Percentiles rank a stretch among this genome's conserved stretches.
Conservation (phyloP, 1,284 basidiomycete genomes). For the Phenoliferia sp. region DNA sequence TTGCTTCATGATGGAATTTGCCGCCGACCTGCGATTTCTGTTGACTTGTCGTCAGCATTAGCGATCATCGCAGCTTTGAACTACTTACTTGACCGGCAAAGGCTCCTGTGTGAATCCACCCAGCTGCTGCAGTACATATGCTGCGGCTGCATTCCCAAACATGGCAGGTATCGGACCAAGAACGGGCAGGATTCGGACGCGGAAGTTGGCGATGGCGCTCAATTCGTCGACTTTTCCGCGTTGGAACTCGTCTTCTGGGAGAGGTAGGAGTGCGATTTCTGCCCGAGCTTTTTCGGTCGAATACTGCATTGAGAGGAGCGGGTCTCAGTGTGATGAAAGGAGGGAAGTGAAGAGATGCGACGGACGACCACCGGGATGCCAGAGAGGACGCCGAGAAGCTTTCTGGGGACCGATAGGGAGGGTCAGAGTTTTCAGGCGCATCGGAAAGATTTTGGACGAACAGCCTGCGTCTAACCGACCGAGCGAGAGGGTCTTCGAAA, state of each 20-base stretch:
- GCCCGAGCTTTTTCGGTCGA: conserved; percentile 83
- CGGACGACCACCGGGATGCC: conserved; percentile 39
- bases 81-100: conserved; percentile 60
- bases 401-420: background rate
- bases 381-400: conserved; percentile 30
- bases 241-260: conserved; percentile 86
- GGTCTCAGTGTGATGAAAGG: background rate
- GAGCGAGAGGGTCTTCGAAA: conserved; percentile 89
- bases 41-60: background rate
- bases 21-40: conserved; percentile 68
- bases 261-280: conserved; percentile 80
- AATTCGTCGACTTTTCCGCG: conserved; percentile 88
- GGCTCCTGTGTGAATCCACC: conserved; percentile 76
- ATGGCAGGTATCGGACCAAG: conserved; percentile 52
- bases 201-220: conserved; percentile 86
- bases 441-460: background rate
- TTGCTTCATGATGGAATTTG: conserved; percentile 71
- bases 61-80: background rate
- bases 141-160: conserved; percentile 82
- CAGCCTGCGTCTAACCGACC: conserved; percentile 65
- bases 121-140: conserved; percentile 77
- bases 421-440: background rate
- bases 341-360: background rate
- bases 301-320: conserved; percentile 52
- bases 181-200: conserved; percentile 83